phyloP scores from a whole-genome alignment of 768 basidiomycete species.

The Psilocybe sp. region DNA sequence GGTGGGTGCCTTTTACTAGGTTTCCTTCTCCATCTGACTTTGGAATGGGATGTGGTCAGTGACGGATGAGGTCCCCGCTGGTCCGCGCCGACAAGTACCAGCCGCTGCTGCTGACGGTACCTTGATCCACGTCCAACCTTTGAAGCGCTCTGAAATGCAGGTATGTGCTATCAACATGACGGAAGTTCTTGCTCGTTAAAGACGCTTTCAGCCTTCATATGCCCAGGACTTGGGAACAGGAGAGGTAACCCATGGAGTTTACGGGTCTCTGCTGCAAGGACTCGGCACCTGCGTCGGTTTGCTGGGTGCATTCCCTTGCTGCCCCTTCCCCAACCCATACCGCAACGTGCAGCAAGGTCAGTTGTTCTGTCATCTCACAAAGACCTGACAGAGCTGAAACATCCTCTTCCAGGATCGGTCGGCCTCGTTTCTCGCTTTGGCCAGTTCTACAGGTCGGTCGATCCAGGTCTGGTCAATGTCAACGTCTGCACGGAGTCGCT shows the following conservation, averaged over 20 bases:
- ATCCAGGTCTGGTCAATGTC: constrained; percentile 88
- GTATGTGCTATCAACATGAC: constrained; percentile 25
- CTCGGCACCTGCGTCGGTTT: constrained; percentile 69
- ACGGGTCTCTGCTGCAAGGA: constrained; percentile 75
- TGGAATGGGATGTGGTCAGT: constrained; percentile 39
- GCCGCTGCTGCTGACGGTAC: constrained; percentile 26
- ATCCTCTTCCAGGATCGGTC: constrained; percentile 60
- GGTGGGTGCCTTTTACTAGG: constrained; percentile 38
- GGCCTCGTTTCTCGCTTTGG: constrained; percentile 93
- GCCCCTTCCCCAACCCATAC: constrained; percentile 84
- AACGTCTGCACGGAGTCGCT: constrained; percentile 93
- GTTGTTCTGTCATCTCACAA: constrained; percentile 6
- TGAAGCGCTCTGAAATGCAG: constrained; percentile 88
- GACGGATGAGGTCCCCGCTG: constrained; percentile 52
- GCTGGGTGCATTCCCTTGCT: constrained; percentile 77
- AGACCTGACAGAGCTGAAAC: constrained; percentile 4
- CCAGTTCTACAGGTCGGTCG: constrained; percentile 94
- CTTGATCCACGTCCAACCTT: constrained; percentile 79
- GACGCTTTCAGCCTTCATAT: constrained; percentile 70
- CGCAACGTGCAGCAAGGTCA: constrained; percentile 80
- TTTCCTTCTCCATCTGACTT: neutral
- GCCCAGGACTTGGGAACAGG: constrained; percentile 81
- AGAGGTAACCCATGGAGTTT: constrained; percentile 81
- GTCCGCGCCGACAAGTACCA: constrained; percentile 25
- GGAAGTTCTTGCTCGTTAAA: constrained; percentile 1